Evolutionary conservation across 441 rosid genomes (phyloP), one percentile per base, ranked within the genome.

Genomic region (Gossypium gossypioides): DNA sequence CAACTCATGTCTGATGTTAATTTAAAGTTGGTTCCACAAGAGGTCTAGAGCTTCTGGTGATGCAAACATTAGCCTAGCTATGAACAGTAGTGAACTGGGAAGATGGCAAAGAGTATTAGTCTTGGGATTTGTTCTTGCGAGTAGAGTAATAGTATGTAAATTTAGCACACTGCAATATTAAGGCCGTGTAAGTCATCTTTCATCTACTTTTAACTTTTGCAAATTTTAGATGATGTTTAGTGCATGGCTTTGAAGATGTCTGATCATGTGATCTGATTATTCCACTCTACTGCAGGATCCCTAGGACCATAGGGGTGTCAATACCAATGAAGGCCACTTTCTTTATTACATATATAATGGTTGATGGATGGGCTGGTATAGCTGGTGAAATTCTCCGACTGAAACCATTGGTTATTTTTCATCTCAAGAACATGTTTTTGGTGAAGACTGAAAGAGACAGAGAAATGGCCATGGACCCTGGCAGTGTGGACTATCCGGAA

Each of bases 291-390:
- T 79, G 68, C 88, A 94, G 98, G 86, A 90, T 91, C 82, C 98
- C 97, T 34, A 82, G 97, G 80, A 94, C 97, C 60, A 90, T 91
- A 54, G 97, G 98, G 29, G 94, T 94, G 68, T 91, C 98, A 4
- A 92, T 94, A 77, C 98, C 97, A 52, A 94, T 91, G 97, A 91
- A 94, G 75, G 97, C 96, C 57, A 93, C 98, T 18, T 93, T 91
- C 82, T 93, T 91, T 71, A 91, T 93, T 69, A 93, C 97, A 3
- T 93, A 86, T 79, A 86, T 93, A 75, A 93, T 93, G 98, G 88
- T 93, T 71, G 98, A 93, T 78, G 98, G 98, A 32, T 90, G 98
- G 97, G 98, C 98, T 72, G 98, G 98, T 44, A 89, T 90, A 19
- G 98, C 98, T 0, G 72, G 91, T 48, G 98, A 94, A 85, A 94